Conservation (phyloP, 805 yeast genomes). For the Pichia cabralensis region DNA sequence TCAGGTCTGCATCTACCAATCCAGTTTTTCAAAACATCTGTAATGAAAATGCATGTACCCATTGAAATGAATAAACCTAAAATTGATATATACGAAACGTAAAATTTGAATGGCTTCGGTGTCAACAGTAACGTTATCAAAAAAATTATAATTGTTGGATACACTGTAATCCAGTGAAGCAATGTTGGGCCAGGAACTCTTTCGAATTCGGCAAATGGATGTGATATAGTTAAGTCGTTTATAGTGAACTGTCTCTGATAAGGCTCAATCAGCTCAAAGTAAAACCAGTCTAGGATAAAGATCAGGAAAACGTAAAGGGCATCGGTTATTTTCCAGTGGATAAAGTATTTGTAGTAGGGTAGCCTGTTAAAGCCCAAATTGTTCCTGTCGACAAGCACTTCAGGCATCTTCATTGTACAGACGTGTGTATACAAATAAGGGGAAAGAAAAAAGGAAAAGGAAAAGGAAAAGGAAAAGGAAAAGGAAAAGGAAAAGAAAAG, state of each 20-base stretch:
- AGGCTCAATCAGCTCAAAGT: constrained; percentile 36
- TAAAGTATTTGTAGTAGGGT: constrained; percentile 13
- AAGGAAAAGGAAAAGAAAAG: not conserved
- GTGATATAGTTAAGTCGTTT: constrained; percentile 67
- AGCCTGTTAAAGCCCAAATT: constrained; percentile 17
- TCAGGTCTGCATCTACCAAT: constrained; percentile 92
- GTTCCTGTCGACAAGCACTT: constrained; percentile 19
- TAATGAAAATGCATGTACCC: constrained; percentile 48
- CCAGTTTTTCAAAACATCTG: constrained; percentile 71
- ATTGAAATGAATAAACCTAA: constrained; percentile 58
- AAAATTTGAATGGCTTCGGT: constrained; percentile 42
- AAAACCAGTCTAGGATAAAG: constrained; percentile 15
- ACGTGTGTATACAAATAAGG: no score
- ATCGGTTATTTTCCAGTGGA: constrained; percentile 22
- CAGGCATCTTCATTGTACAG: no score
- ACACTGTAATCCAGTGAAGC: constrained; percentile 39
- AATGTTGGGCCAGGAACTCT: constrained; percentile 52
- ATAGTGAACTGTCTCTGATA: constrained; percentile 71
- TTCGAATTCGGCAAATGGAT: constrained; percentile 71
- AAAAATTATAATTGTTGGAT: constrained; percentile 38
- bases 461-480: not conserved
- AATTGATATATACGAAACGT: constrained; percentile 52
- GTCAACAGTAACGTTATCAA: constrained; percentile 26
- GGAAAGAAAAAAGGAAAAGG: not conserved
- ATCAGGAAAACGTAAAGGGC: constrained; percentile 15